These are phyloP conservation scores for Xeromyces bisporus DNA, from an alignment of 495 filamentous ascomycete species.

Conservation along the genomic window DNA sequence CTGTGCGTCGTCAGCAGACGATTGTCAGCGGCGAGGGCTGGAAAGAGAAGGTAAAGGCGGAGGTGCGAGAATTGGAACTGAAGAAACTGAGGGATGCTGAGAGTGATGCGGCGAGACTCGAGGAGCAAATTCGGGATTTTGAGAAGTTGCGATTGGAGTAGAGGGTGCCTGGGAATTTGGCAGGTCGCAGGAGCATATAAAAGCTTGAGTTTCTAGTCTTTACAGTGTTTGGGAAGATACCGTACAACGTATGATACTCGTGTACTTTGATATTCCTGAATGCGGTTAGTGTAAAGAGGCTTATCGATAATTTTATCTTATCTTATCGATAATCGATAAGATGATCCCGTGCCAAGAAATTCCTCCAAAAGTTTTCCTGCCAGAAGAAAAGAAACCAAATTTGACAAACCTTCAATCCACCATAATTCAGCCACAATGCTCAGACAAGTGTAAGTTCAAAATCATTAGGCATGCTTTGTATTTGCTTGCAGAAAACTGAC, in stretches of 20 bases:
- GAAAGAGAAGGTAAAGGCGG: conserved; percentile 31
- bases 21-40: conserved; percentile 21
- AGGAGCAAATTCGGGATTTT: conserved; percentile 35
- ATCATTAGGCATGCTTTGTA: not conserved
- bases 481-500: not conserved
- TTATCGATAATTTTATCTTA: no score
- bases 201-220: no score
- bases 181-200: not conserved
- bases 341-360: conserved; percentile 1
- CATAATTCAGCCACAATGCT: conserved; percentile 19
- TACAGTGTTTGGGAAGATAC: no score
- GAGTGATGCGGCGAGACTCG: conserved; percentile 35
- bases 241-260: not conserved
- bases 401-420: not conserved
- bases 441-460: conserved; percentile 31
- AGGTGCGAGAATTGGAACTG: conserved; percentile 42
- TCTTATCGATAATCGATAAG: conserved; percentile 3
- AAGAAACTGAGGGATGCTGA: conserved; percentile 41
- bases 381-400: not conserved
- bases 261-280: not conserved
- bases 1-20: conserved; percentile 17
- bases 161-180: conserved; percentile 2
- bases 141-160: conserved; percentile 32
- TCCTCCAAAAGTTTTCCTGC: conserved; percentile 1
- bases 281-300: not conserved